Conservation (phyloP, 331 rosid genomes). For the Stylosanthes scabra region DNA sequence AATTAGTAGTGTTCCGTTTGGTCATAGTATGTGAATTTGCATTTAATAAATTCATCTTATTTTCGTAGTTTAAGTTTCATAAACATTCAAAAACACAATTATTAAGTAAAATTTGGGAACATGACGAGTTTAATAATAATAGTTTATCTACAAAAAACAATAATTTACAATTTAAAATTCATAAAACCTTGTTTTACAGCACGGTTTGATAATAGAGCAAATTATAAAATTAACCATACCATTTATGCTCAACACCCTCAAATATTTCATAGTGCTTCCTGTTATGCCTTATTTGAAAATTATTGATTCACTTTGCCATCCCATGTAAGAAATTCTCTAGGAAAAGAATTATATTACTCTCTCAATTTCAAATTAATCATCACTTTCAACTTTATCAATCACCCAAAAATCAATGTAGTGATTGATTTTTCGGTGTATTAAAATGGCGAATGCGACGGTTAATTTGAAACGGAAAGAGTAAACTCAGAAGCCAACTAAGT, state of each 20-base stretch:
- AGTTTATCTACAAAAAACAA: slow-evolving; percentile 6
- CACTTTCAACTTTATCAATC: too few relatives aligned
- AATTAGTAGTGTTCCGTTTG: too few relatives aligned
- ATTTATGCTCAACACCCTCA: slow-evolving; percentile 44
- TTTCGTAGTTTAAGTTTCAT: too few relatives aligned
- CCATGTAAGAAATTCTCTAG: slow-evolving; percentile 44
- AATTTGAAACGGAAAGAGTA: neutral
- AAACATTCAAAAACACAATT: too few relatives aligned
- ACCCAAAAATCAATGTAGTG: too few relatives aligned
- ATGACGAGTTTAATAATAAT: too few relatives aligned
- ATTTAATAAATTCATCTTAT: too few relatives aligned
- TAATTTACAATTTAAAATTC: too few relatives aligned
- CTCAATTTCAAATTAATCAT: too few relatives aligned
- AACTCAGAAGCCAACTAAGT: slow-evolving; percentile 46
- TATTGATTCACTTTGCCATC: slow-evolving; percentile 41
- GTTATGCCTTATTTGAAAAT: slow-evolving; percentile 51
- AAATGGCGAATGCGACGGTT: too few relatives aligned
- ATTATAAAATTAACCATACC: slow-evolving; percentile 15
- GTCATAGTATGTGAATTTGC: too few relatives aligned
- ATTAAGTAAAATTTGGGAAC: slow-evolving; percentile 9
- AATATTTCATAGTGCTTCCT: slow-evolving; percentile 43
- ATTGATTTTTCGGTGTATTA: too few relatives aligned
- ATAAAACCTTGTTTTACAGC: slow-evolving; percentile 33
- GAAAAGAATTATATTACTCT: slow-evolving; percentile 34
- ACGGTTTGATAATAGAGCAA: slow-evolving; percentile 25